phyloP scores from a whole-genome alignment of 2,329 filamentous ascomycete genomes.

The Hypocrella siamensis region DNA sequence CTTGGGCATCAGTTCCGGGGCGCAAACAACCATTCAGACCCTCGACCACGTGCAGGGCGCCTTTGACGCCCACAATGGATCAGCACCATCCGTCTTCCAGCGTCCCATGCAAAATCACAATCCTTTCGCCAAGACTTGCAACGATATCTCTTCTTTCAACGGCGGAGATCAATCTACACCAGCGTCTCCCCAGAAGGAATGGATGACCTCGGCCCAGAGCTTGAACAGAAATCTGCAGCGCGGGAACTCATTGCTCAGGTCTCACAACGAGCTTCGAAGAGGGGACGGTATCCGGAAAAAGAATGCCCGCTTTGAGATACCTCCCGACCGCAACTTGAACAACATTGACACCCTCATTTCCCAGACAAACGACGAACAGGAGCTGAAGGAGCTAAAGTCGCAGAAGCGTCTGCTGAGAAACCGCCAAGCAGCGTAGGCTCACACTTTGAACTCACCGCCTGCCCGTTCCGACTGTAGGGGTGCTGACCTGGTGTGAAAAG shows the following conservation, averaged over 20 bases:
- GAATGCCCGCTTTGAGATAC: constrained; percentile 96
- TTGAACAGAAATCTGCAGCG: constrained; percentile 47
- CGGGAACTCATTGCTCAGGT: constrained; percentile 53
- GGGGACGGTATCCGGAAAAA: constrained; percentile 94
- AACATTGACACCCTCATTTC: constrained; percentile 92
- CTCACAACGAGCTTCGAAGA: constrained; percentile 60
- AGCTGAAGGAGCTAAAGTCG: constrained; percentile 96
- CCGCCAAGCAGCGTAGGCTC: constrained; percentile 80
- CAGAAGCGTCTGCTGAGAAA: constrained; percentile 92
- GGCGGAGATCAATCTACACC: constrained; percentile 33
- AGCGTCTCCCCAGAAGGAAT: constrained; percentile 42
- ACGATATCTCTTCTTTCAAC: constrained; percentile 37
- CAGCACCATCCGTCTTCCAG: constrained; percentile 41
- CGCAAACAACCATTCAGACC: constrained; percentile 58
- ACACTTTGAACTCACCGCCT: constrained; percentile 1
- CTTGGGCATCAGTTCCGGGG: constrained; percentile 49
- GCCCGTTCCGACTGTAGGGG: not conserved
- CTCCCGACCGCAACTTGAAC: constrained; percentile 76
- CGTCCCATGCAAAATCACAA: constrained; percentile 35
- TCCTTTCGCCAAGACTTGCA: constrained; percentile 36
- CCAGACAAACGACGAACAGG: constrained; percentile 74
- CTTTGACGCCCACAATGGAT: constrained; percentile 35
- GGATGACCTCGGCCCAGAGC: constrained; percentile 32
- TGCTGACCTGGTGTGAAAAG: constrained; percentile 25
- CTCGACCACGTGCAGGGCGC: constrained; percentile 42